Evolutionary conservation across 2,329 filamentous ascomycete species (phyloP), one percentile per base, ranked within the genome.

Genomic region (Penicillium sp.): DNA sequence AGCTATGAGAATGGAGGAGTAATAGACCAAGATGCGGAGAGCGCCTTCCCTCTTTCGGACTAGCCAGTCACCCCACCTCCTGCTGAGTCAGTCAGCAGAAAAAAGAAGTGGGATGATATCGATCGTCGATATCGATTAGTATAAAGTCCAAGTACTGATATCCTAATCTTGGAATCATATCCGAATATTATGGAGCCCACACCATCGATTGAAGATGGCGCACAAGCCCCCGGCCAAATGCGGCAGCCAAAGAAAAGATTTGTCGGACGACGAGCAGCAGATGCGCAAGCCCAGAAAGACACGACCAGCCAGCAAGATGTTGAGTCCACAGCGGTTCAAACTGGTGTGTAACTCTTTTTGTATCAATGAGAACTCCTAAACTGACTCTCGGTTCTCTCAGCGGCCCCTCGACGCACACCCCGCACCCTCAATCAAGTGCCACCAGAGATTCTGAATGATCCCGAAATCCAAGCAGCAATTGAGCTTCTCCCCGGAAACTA

Each of bases 371-470:
- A 18, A 34, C 19, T 13, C 39, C 45, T 19, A 11, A 47, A 44
- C 44, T 61, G 29, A 60, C 39, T 30, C 16, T 9, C 11, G 30
- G 27, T 53, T 8, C 4, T 14, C 9, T 27, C 41, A 94, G 90
- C 88, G 53, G 81, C 88, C 62, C 83, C 90, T 36, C 83, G 89
- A 62, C 82, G 90, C 66, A 81, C 86, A 14, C 87, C 90, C 1
- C 83, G 94, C 60, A 84, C 91, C n/a, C 75, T 97, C 57, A 97
- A 97, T 70, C 90, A 94, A 69, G 89, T 99, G 1, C 93, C 94
- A 2, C 81, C 86, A 14, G 88, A 93, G 60, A 96, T 99, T 59
- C 80, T 94, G 18, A 82, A 96, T 60, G 88, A 99, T 67, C 79
- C 86, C 44, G 89, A 88, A 44, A 89, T 99, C 67, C 93, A 93